Evolutionary conservation across 2,329 filamentous ascomycete genomes (phyloP), one percentile per base, ranked within the genome.

Genomic region (Beauveria sp.): DNA sequence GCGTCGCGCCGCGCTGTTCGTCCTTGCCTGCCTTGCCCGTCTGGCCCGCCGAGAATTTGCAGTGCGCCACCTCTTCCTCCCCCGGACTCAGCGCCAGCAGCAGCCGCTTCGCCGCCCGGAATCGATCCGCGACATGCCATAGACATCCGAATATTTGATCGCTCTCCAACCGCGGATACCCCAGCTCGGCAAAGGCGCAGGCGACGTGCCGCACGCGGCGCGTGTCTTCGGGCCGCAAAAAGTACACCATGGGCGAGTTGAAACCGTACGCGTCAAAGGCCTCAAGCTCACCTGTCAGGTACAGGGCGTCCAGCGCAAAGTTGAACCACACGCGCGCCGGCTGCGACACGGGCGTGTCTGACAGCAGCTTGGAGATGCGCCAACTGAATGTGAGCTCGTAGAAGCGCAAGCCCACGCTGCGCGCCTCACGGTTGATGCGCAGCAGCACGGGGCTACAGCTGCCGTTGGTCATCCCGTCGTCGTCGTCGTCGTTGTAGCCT

Each of bases 241-340:
- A 82, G 66, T 81, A 80, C 52, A 77, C 74, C 77, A 80, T 77
- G 28, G 80, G 78, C 57, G 72, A 72, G 71, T 75, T 78, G 73
- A 79, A 76, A 28, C 78, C 79, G 70, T 76, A 75, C 48, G 67
- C 70, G 65, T 80, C 76, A 68, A 73, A 76, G 14, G 78, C 77
- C 71, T 81, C 78, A 12, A 82, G 72, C 67, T 80, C 77, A 58
- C 80, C 80, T 1, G 74, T 69, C 46, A 82, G 73, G 63, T 79
- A 76, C 28, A 82, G 70, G n/a, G 75, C 72, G 71, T 82, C 80
- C 31, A 70, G 70, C 26, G 62, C 67, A 67, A 78, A 82, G 70
- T 79, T 77, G 77, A 82, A 82, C 73, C 75, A 81, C 16, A 76
- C 73, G 31, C 70, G 70, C 2, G 77, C 70, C 10, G 73, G 71